These are phyloP conservation scores for Podospora australis DNA, from an alignment of 495 filamentous ascomycete genomes.

Conservation along the genomic window DNA sequence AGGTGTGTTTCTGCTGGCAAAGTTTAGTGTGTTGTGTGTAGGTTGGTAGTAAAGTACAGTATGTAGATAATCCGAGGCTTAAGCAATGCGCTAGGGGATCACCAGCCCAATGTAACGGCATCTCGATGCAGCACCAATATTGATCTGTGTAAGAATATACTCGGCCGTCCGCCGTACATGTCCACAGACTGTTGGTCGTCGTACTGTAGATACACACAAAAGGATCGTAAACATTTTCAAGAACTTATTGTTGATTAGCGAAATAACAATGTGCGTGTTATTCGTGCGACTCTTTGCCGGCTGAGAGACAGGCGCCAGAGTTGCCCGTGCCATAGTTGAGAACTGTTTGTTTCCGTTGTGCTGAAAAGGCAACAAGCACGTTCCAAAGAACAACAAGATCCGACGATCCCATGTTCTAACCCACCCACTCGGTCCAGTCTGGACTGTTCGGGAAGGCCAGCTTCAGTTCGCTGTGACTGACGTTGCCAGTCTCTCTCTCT, in stretches of 20 bases:
- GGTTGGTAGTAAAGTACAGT: too few relatives aligned
- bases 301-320: too few relatives aligned
- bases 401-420: conserved; percentile 3
- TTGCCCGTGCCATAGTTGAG: background rate
- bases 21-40: too few relatives aligned
- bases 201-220: too few relatives aligned
- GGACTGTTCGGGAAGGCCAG: conserved; percentile 12
- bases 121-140: background rate
- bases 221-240: too few relatives aligned
- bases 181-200: too few relatives aligned
- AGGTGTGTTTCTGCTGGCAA: too few relatives aligned
- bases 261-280: too few relatives aligned
- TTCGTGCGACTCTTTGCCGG: too few relatives aligned
- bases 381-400: background rate
- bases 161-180: background rate
- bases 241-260: too few relatives aligned
- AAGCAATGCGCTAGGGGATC: too few relatives aligned
- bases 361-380: background rate
- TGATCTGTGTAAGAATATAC: background rate
- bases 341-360: background rate
- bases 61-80: too few relatives aligned
- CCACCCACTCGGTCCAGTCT: conserved; percentile 14
- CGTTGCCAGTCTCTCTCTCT: background rate
- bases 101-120: background rate
- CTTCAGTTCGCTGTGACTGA: conserved; percentile 14